phyloP scores from a whole-genome alignment of 192 early-diverging fungal species.

The Kickxella alabastrina region DNA sequence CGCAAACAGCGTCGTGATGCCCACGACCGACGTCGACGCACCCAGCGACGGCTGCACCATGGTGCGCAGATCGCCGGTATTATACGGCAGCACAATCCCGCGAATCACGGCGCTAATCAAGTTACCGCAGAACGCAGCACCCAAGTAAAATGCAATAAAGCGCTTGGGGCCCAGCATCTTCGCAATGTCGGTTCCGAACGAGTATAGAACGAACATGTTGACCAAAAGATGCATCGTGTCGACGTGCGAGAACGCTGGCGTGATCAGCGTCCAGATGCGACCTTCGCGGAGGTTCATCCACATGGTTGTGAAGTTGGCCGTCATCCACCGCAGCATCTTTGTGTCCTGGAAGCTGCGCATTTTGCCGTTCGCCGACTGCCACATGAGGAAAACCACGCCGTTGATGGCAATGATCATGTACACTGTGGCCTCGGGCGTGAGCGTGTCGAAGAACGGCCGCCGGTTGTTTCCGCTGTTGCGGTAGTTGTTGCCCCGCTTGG shows the following conservation, averaged over 20 bases:
- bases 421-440: slow-evolving; percentile 26
- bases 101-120: slow-evolving; percentile 28
- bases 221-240: slow-evolving; percentile 37
- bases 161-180: slow-evolving; percentile 19
- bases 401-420: slow-evolving; percentile 40
- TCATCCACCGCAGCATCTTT: slow-evolving; percentile 23
- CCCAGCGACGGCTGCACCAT: slow-evolving; percentile 30
- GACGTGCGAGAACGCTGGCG: slow-evolving; percentile 51
- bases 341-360: slow-evolving; percentile 15
- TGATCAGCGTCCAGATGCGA: slow-evolving; percentile 49
- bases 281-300: slow-evolving; percentile 27
- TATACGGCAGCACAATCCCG: slow-evolving; percentile 12
- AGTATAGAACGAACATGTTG: slow-evolving; percentile 51
- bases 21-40: slow-evolving; percentile 44
- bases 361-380: slow-evolving; percentile 17
- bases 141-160: slow-evolving; percentile 41
- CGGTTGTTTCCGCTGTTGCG: slow-evolving; percentile 7
- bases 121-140: slow-evolving; percentile 27
- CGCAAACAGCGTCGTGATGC: slow-evolving; percentile 45
- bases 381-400: slow-evolving; percentile 37
- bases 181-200: slow-evolving; percentile 38
- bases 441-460: slow-evolving; percentile 2
- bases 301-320: slow-evolving; percentile 29
- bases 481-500: slow-evolving; percentile 30
- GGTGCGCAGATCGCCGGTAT: slow-evolving; percentile 4